These are phyloP conservation scores for Theobroma cacao DNA, from an alignment of 345 rosid species.

Conservation along the genomic window DNA sequence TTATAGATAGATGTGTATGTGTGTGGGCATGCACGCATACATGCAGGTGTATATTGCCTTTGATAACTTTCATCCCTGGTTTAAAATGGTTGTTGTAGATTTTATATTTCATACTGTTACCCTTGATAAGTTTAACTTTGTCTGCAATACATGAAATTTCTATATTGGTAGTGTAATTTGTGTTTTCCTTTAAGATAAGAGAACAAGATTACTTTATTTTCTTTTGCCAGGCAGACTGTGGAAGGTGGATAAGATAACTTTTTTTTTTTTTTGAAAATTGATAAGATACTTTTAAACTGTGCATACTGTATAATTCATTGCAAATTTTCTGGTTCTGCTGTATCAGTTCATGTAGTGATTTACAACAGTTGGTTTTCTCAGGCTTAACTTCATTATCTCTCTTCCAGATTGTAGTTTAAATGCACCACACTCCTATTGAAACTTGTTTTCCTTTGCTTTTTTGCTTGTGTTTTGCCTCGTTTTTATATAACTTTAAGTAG, in stretches of 20 bases:
- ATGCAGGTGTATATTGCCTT: background rate
- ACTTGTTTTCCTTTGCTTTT: background rate
- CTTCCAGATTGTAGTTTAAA: background rate
- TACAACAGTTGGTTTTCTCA: background rate
- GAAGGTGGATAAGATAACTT: background rate
- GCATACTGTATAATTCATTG: background rate
- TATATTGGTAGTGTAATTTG: background rate
- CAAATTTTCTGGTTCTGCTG: background rate
- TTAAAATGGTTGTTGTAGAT: background rate
- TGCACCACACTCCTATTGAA: background rate
- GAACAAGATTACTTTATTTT: background rate
- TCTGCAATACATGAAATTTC: background rate
- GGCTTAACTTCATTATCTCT: background rate
- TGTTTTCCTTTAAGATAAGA: background rate
- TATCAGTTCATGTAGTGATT: background rate
- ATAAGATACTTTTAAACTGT: background rate
- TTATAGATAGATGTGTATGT: background rate
- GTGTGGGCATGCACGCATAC: background rate
- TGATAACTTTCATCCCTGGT: background rate
- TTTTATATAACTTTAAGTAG: background rate
- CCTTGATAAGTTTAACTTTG: background rate
- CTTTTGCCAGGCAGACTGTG: background rate
- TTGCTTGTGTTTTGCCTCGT: constrained; percentile 5
- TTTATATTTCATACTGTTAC: background rate
- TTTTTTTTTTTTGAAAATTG: too few relatives aligned